A percentile compares a stretch with the other conserved stretches of the same genome.
phyloP scores from a whole-genome alignment of 768 basidiomycete genomes.

The Ramaria sp. region DNA sequence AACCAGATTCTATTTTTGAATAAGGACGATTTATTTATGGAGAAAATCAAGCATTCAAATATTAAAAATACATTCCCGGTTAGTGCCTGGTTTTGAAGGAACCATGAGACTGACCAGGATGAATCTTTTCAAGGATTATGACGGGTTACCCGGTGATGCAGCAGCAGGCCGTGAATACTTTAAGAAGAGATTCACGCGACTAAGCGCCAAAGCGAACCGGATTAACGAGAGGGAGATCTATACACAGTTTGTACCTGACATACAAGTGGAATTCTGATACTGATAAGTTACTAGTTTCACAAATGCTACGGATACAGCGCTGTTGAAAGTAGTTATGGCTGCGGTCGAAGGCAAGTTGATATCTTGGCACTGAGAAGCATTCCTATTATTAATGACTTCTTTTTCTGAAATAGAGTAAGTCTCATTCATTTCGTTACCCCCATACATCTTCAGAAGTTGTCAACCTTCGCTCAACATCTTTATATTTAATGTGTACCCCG shows the following conservation, averaged over 20 bases:
- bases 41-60: conserved; percentile 70
- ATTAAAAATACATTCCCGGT: conserved; percentile 88
- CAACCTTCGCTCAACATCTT: conserved; percentile 20
- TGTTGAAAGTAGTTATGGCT: conserved; percentile 88
- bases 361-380: not conserved
- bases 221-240: conserved; percentile 86
- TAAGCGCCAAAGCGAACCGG: conserved; percentile 78
- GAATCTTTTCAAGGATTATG: conserved; percentile 56
- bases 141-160: conserved; percentile 64
- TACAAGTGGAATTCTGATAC: conserved; percentile 6
- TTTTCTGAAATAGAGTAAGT: conserved; percentile 52
- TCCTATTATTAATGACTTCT: conserved; percentile 12
- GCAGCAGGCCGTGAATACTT: conserved; percentile 83
- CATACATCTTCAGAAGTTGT: conserved; percentile 13
- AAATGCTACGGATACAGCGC: conserved; percentile 81
- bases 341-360: conserved; percentile 76
- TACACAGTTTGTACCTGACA: conserved; percentile 61
- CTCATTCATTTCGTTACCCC: conserved; percentile 15
- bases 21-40: conserved; percentile 88
- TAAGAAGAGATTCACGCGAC: conserved; percentile 68
- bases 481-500: conserved; percentile 14
- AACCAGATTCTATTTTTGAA: conserved; percentile 85
- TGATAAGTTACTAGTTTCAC: conserved; percentile 46
- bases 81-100: conserved; percentile 15
- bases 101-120: not conserved